These are phyloP conservation scores for Hemisphaericaspora xylofermentans DNA, from an alignment of 1,139 yeast species.

Conservation along the genomic window DNA sequence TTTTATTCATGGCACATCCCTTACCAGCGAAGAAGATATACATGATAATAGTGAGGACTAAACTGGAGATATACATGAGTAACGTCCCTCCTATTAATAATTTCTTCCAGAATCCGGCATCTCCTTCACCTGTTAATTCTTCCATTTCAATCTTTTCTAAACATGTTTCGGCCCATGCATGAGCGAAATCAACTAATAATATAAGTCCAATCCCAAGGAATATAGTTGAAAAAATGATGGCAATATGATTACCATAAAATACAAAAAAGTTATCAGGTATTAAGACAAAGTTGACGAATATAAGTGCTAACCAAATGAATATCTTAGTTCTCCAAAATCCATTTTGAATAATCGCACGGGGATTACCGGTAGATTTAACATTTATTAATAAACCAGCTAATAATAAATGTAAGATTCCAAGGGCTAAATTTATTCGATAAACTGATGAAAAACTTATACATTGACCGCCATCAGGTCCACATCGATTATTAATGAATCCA, in stretches of 20 bases:
- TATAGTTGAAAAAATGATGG: slow-evolving; percentile 78
- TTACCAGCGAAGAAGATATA: slow-evolving; percentile 76
- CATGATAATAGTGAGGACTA: slow-evolving; percentile 75
- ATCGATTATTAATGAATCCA: slow-evolving; percentile 59
- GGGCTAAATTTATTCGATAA: slow-evolving; percentile 84
- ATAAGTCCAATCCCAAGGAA: slow-evolving; percentile 90
- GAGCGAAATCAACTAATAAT: slow-evolving; percentile 92
- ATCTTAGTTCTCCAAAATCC: slow-evolving; percentile 88
- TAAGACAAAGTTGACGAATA: slow-evolving; percentile 60
- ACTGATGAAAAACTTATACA: slow-evolving; percentile 94
- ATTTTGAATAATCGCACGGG: slow-evolving; percentile 82
- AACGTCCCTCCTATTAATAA: slow-evolving; percentile 84
- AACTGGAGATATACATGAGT: slow-evolving; percentile 73
- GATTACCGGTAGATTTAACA: slow-evolving; percentile 75
- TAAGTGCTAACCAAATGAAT: slow-evolving; percentile 55
- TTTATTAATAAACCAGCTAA: slow-evolving; percentile 69
- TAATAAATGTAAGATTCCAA: slow-evolving; percentile 74
- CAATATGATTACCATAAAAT: slow-evolving; percentile 87
- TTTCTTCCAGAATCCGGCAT: slow-evolving; percentile 70
- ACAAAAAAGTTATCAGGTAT: slow-evolving; percentile 87
- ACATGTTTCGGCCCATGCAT: slow-evolving; percentile 98
- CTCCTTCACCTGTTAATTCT: slow-evolving; percentile 65
- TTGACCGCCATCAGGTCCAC: slow-evolving; percentile 77
- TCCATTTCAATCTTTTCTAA: slow-evolving; percentile 85
- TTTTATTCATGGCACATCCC: slow-evolving; percentile 90